Conservation (phyloP, 163 green algal genomes). For the Prototheca wickerhamii region DNA sequence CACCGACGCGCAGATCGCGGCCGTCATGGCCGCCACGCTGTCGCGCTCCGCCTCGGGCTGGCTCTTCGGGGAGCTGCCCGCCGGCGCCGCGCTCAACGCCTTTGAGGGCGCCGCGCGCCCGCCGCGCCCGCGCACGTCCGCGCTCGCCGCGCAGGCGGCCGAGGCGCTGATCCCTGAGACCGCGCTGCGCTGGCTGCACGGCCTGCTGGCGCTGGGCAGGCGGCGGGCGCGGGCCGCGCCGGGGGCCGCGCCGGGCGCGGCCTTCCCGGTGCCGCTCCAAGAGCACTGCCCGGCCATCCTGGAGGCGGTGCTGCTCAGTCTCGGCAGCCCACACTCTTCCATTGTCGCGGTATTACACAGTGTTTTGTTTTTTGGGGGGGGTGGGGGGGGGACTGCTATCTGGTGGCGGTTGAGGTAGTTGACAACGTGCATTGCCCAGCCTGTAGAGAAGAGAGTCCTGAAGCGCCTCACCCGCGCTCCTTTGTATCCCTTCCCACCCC, state of each 20-base stretch:
- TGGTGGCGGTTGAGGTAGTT: no score
- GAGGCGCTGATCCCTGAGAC: constrained; percentile 19
- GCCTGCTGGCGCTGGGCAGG: constrained; percentile 64
- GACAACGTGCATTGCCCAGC: no score
- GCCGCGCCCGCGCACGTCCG: no score
- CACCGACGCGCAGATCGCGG: neutral
- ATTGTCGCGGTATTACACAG: neutral
- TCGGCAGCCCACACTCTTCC: constrained; percentile 22
- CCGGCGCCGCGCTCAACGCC: no score
- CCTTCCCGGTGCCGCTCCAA: constrained; percentile 34
- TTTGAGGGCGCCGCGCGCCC: no score
- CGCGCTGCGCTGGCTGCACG: constrained; percentile 39
- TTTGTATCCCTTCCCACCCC: no score
- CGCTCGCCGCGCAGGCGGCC: constrained; percentile 3
- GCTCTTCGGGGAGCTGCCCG: neutral
- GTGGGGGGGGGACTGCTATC: no score
- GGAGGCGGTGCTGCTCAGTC: constrained; percentile 67
- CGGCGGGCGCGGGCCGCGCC: no score
- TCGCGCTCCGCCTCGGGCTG: no score
- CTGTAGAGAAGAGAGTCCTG: no score
- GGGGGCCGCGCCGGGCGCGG: no score
- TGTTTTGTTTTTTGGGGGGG: neutral
- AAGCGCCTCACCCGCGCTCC: no score
- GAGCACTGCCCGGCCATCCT: constrained; percentile 63
- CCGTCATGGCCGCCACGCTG: neutral